Evolutionary conservation across 1,139 yeast species (phyloP).

Genomic region (Lodderomyces margitis): DNA sequence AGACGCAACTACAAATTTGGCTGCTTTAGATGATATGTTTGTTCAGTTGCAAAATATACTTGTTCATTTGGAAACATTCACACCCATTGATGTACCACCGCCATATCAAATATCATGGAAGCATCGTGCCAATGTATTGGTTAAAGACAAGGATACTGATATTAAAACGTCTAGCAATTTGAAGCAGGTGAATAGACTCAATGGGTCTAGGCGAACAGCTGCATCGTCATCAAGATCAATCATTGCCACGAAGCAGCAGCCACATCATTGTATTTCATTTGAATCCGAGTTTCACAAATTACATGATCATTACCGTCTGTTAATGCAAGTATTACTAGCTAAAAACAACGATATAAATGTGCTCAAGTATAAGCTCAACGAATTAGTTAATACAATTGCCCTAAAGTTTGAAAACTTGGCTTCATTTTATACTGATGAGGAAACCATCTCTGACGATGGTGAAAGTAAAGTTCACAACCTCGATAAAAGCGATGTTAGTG

Average conservation of each 20-base stretch:
- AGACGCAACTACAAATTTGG: background rate
- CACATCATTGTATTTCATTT: background rate
- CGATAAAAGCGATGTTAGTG: too few relatives aligned
- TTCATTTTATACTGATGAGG: background rate
- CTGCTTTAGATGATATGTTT: background rate
- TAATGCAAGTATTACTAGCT: conserved; percentile 10
- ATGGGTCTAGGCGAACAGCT: background rate
- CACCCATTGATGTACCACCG: background rate
- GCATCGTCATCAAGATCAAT: background rate
- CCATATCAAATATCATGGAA: background rate
- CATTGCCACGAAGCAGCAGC: background rate
- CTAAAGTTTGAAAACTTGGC: background rate
- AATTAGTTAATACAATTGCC: conserved; percentile 3
- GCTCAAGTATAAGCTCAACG: conserved; percentile 10
- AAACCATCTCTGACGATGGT: background rate
- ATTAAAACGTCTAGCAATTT: background rate
- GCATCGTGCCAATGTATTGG: background rate
- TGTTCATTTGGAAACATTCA: background rate
- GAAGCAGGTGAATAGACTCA: background rate
- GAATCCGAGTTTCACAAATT: conserved; percentile 11
- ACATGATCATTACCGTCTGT: conserved; percentile 11
- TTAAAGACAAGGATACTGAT: background rate
- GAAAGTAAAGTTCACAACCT: too few relatives aligned
- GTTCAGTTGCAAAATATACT: background rate
- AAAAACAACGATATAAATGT: conserved; percentile 13